Percentiles rank a stretch among this genome's conserved stretches.
phyloP scores from a whole-genome alignment of 225 moss, liverwort and hornwort species.

The Marchantia polymorpha region DNA sequence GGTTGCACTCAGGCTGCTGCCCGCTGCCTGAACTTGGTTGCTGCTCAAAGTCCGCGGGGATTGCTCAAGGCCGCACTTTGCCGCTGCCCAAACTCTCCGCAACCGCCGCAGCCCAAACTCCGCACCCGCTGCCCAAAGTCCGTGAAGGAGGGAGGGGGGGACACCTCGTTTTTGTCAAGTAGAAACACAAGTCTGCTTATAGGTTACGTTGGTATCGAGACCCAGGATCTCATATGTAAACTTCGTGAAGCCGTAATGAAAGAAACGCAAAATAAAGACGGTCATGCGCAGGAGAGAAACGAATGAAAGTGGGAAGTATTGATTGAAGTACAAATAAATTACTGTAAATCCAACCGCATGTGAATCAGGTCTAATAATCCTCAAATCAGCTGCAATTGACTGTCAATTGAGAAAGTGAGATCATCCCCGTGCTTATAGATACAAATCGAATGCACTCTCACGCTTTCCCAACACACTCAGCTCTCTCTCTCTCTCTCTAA shows the following conservation, averaged over 20 bases:
- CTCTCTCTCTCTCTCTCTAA: not conserved
- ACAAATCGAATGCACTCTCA: not conserved
- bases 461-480: not conserved
- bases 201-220: conserved; percentile 14
- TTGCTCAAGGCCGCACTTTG: too few relatives aligned
- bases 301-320: not conserved
- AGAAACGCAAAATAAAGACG: not conserved
- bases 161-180: too few relatives aligned
- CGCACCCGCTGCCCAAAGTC: too few relatives aligned
- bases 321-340: not conserved
- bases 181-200: not conserved
- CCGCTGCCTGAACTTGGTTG: too few relatives aligned
- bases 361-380: not conserved
- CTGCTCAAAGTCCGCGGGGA: too few relatives aligned
- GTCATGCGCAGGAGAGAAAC: not conserved
- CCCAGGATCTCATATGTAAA: conserved; percentile 10
- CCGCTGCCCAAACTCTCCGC: too few relatives aligned
- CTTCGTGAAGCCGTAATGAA: conserved; percentile 29
- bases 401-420: not conserved
- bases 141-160: too few relatives aligned
- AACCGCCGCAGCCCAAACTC: too few relatives aligned
- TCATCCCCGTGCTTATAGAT: not conserved
- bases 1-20: too few relatives aligned
- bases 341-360: not conserved
- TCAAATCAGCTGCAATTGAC: conserved; percentile 13